These are phyloP conservation scores for Apiospora kogelbergensis DNA, from an alignment of 2,329 filamentous ascomycete genomes.

Conservation along the genomic window DNA sequence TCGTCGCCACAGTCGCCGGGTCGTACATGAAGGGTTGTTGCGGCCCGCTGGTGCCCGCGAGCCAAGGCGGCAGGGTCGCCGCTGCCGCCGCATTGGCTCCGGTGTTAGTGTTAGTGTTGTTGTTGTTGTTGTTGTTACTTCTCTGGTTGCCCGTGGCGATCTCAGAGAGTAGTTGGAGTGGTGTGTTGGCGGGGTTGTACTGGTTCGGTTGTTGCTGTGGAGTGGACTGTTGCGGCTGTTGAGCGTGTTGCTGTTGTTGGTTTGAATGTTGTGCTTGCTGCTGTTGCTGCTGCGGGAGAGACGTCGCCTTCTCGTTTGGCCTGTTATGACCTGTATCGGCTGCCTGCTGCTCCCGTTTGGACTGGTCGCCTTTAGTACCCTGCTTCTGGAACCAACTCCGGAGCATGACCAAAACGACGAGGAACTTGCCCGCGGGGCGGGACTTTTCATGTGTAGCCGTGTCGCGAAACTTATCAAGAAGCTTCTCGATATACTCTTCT, in stretches of 20 bases:
- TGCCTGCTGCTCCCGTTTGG: constrained; percentile 17
- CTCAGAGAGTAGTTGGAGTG: constrained; percentile 57
- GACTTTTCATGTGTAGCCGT: constrained; percentile 64
- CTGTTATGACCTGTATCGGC: constrained; percentile 9
- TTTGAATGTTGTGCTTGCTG: neutral
- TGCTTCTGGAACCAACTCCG: constrained; percentile 65
- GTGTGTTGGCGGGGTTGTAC: constrained; percentile 45
- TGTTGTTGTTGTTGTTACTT: constrained; percentile 15
- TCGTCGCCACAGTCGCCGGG: constrained; percentile 17
- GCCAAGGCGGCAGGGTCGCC: neutral
- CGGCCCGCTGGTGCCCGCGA: constrained; percentile 1
- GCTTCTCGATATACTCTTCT: constrained; percentile 64
- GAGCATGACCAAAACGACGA: constrained; percentile 69
- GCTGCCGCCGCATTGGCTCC: neutral
- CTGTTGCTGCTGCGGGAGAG: neutral
- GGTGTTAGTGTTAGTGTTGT: neutral
- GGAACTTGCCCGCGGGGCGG: constrained; percentile 67
- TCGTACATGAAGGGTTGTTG: constrained; percentile 35
- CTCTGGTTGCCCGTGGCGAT: constrained; percentile 45
- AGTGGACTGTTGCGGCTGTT: constrained; percentile 19
- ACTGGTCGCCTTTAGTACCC: constrained; percentile 17
- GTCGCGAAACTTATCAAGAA: constrained; percentile 66
- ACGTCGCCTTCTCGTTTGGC: neutral
- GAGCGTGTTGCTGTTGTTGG: constrained; percentile 9
- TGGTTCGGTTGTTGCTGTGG: constrained; percentile 19